These are phyloP conservation scores for Pseudogymnoascus sp. DNA, from an alignment of 2,329 filamentous ascomycete genomes.

Conservation along the genomic window DNA sequence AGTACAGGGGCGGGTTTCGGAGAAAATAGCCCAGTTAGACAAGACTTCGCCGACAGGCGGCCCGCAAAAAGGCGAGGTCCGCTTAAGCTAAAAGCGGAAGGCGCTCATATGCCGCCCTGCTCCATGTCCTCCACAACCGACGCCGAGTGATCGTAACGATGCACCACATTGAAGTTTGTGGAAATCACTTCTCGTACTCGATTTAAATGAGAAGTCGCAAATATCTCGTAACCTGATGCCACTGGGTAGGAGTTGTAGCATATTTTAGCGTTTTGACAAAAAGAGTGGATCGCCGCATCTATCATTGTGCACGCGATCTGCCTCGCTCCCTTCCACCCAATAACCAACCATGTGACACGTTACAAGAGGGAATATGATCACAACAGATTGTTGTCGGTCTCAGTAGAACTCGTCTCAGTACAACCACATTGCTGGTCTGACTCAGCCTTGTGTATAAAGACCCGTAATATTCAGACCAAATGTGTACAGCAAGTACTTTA, in stretches of 20 bases:
- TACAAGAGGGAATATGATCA: too few species aligned
- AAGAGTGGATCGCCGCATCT: not conserved
- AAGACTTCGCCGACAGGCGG: not conserved
- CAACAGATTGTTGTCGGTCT: too few species aligned
- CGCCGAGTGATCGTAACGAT: not conserved
- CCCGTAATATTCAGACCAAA: not conserved
- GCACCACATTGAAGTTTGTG: not conserved
- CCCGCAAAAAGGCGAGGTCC: slow-evolving; percentile 1
- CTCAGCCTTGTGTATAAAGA: too few species aligned
- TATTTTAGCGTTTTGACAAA: not conserved
- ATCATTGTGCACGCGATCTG: not conserved
- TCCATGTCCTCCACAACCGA: too few species aligned
- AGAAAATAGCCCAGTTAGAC: not conserved
- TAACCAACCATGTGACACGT: too few species aligned
- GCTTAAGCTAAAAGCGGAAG: slow-evolving; percentile 1
- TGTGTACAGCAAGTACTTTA: not conserved
- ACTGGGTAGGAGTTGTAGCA: not conserved
- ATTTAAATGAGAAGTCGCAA: not conserved
- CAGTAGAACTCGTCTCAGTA: too few species aligned
- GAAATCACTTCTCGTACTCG: not conserved
- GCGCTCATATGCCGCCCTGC: not conserved
- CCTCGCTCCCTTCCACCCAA: too few species aligned
- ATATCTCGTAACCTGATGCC: not conserved
- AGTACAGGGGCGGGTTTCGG: not conserved
- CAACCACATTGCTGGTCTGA: too few species aligned